Percentiles rank a stretch among this genome's conserved stretches.
phyloP scores from a whole-genome alignment of 257 asterid genomes.

The Oldenlandia corymbosa region DNA sequence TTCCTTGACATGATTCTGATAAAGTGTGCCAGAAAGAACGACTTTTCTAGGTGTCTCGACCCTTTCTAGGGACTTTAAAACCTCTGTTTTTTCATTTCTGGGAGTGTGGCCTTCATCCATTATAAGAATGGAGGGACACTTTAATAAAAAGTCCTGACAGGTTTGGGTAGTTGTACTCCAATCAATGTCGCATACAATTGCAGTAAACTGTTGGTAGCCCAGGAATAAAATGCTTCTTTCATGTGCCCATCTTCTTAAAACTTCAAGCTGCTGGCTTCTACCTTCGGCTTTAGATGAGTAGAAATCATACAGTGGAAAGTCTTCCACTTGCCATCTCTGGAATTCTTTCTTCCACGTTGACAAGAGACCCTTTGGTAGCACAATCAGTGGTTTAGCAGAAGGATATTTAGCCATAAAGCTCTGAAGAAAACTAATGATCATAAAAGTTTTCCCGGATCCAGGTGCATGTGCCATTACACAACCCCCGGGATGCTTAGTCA shows the following conservation, averaged over 20 bases:
- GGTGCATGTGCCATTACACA: constrained; percentile 94
- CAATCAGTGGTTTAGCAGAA: constrained; percentile 74
- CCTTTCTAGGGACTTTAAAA: constrained; percentile 73
- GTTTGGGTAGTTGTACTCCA: constrained; percentile 36
- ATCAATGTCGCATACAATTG: constrained; percentile 54
- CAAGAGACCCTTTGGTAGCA: constrained; percentile 80
- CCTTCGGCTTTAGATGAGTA: constrained; percentile 78
- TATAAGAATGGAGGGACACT: constrained; percentile 62
- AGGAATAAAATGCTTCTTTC: constrained; percentile 69
- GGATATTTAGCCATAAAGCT: constrained; percentile 90
- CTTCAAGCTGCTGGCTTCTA: constrained; percentile 66
- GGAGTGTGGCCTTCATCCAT: constrained; percentile 96
- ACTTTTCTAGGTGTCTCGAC: constrained; percentile 80
- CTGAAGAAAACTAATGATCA: constrained; percentile 86
- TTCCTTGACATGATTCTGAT: constrained; percentile 88
- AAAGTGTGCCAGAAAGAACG: constrained; percentile 88
- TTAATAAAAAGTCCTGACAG: constrained; percentile 56
- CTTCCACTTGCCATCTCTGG: constrained; percentile 82
- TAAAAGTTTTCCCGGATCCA: constrained; percentile 86
- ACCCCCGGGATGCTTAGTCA: constrained; percentile 76
- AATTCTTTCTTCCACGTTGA: constrained; percentile 74
- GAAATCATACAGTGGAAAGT: constrained; percentile 65
- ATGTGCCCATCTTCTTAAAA: constrained; percentile 54
- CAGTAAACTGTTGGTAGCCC: constrained; percentile 73
- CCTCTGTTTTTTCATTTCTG: constrained; percentile 74